These are phyloP conservation scores for Fusarium coffeatum DNA, from an alignment of 2,329 filamentous ascomycete genomes.

Conservation along the genomic window DNA sequence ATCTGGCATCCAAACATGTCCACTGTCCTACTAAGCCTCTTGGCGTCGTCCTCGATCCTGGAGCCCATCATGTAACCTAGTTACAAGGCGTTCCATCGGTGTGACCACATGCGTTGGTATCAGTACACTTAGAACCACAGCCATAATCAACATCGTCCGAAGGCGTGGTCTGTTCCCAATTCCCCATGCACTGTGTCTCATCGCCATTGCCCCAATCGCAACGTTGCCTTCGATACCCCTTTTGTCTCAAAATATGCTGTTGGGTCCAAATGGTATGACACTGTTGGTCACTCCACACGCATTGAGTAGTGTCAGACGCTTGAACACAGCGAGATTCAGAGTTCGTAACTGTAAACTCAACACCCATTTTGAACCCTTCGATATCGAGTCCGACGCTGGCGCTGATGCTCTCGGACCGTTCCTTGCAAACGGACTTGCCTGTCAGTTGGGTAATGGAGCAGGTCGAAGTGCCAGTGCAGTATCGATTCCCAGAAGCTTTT, in stretches of 20 bases:
- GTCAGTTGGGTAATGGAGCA: no score
- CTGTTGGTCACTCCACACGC: background rate
- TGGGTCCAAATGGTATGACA: slow-evolving; percentile 15
- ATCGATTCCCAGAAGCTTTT: background rate
- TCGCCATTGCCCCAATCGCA: slow-evolving; percentile 10
- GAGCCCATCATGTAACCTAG: background rate
- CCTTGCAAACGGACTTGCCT: background rate
- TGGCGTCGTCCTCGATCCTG: background rate
- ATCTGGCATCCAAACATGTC: background rate
- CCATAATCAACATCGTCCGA: slow-evolving; percentile 7
- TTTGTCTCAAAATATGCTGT: slow-evolving; percentile 7
- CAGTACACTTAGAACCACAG: slow-evolving; percentile 7
- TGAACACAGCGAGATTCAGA: background rate
- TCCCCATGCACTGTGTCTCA: slow-evolving; percentile 10
- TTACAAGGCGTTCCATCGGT: slow-evolving; percentile 6
- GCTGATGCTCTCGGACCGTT: background rate
- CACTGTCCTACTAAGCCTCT: background rate
- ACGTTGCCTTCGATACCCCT: slow-evolving; percentile 1
- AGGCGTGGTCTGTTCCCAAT: slow-evolving; percentile 19
- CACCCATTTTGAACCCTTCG: background rate
- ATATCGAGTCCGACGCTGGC: background rate
- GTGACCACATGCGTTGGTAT: background rate
- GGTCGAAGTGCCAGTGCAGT: no score
- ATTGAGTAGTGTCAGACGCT: background rate
- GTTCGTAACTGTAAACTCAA: background rate